Conservation (phyloP, 2,329 filamentous ascomycete species). For the Tympanopsis confertula region DNA sequence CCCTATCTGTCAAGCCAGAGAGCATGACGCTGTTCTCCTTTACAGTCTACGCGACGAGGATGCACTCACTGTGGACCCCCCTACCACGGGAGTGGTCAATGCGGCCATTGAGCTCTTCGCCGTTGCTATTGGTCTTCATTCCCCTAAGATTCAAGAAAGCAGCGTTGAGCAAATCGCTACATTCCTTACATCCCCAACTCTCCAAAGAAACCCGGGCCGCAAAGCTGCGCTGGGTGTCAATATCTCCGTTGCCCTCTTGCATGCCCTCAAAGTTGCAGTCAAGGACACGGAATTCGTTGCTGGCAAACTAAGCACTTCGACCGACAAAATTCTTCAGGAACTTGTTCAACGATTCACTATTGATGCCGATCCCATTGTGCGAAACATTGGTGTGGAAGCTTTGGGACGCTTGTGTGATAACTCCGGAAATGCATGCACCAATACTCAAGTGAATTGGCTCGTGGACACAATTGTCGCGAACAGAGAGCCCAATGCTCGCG, state of each 20-base stretch:
- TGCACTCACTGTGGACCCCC: conserved; percentile 54
- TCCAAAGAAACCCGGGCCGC: conserved; percentile 77
- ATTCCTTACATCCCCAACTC: conserved; percentile 66
- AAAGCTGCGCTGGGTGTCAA: conserved; percentile 89
- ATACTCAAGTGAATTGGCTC: conserved; percentile 77
- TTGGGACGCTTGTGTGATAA: conserved; percentile 73
- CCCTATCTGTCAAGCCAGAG: conserved; percentile 71
- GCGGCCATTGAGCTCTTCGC: conserved; percentile 88
- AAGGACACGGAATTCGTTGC: conserved; percentile 65
- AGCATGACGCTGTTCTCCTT: conserved; percentile 77
- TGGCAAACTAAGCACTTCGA: conserved; percentile 62
- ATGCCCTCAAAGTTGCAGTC: conserved; percentile 70
- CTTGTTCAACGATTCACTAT: conserved; percentile 63
- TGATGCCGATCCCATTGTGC: conserved; percentile 74
- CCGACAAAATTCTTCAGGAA: conserved; percentile 76
- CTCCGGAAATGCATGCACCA: conserved; percentile 81
- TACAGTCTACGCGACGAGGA: conserved; percentile 48
- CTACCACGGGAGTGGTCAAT: conserved; percentile 87
- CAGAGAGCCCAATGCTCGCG: conserved; percentile 81
- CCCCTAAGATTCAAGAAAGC: conserved; percentile 87
- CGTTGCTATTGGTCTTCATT: conserved; percentile 78
- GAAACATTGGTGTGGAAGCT: conserved; percentile 73
- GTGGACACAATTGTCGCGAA: conserved; percentile 92
- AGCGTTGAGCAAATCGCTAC: conserved; percentile 87
- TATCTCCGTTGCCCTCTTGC: conserved; percentile 68